Base-by-base conservation (phyloP, 345 rosid species). In the Eutrema japonicum region DNA sequence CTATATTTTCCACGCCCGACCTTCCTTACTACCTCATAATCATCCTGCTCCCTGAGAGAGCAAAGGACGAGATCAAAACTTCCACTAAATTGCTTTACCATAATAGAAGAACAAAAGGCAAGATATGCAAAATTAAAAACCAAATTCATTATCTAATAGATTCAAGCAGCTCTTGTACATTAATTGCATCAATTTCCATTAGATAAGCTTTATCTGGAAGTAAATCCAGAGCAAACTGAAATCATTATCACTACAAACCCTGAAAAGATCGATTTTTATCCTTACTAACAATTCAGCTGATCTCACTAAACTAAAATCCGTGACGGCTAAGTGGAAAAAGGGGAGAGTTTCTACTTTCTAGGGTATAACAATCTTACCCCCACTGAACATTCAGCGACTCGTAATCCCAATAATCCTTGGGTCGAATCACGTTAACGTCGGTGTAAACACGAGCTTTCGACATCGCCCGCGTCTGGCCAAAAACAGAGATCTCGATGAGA, bases 391-490 rank as follows among this genome's bases (percentile, higher is more conserved):
- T 82, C 35, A 87, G 87, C 26, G 91, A 85, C 74, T 90, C 92
- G 70, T 90, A 90, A 82, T 94, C 97, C 96, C 96, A 94, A 51
- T 94, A 94, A 27, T 94, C 99, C 82, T 92, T 92, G 33, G 98
- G 90, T 11, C 97, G 88, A 32, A 88, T 41, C 63, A 90, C 94
- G 80, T 95, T 95, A 16, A 95, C 83, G 38, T 95, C 96, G 8
- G 96, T 18, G 79, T 92, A 95, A 49, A 92, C 96, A 30, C 92
- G 85, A 30, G 99, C 83, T 76, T 95, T 95, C 66, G 96, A 95
- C 98, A 95, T 92, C 82, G 66, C 73, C 59, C 74, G 7, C 32
- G 22, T 51, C 61, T 66, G 79, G 18, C 42, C 58, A 30, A 30
- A 72, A 66, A 7, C 73, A 45, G 82, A 76, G 86, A 83, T 82